A percentile compares a stretch with the other conserved stretches of the same genome.
Conservation (phyloP, 1,284 basidiomycete species). For the Taiwanofungus camphoratus region DNA sequence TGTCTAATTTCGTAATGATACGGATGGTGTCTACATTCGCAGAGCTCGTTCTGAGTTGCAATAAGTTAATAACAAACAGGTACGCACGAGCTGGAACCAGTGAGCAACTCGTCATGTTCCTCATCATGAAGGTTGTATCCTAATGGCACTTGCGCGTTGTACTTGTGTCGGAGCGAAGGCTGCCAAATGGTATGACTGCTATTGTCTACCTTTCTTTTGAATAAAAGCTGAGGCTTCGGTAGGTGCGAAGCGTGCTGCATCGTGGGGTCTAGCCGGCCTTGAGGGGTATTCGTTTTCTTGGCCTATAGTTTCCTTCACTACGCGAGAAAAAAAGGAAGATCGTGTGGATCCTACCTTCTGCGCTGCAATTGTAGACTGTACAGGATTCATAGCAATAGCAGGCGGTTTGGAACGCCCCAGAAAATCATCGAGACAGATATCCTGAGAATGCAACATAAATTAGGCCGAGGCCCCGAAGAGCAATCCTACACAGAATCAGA, state of each 20-base stretch:
- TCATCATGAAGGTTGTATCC: conserved; percentile 49
- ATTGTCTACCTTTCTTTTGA: conserved; percentile 59
- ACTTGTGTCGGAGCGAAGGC: conserved; percentile 65
- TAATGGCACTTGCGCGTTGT: conserved; percentile 74
- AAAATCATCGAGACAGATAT: conserved; percentile 77
- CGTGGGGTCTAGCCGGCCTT: conserved; percentile 47
- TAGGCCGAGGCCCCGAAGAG: not conserved
- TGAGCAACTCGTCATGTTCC: conserved; percentile 32
- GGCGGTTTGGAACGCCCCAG: conserved; percentile 67
- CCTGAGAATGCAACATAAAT: conserved; percentile 36
- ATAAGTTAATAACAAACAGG: too few species aligned
- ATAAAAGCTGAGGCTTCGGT: conserved; percentile 74
- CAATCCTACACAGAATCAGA: not conserved
- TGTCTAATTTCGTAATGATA: conserved; percentile 80
- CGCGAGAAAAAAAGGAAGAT: not conserved
- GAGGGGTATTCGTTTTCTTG: conserved; percentile 27
- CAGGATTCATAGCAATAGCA: conserved; percentile 49
- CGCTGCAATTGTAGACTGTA: conserved; percentile 16
- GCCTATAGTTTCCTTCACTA: conserved; percentile 6
- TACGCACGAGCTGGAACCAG: conserved; percentile 26
- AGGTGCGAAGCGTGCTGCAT: conserved; percentile 68
- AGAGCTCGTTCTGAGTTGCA: too few species aligned
- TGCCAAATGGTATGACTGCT: conserved; percentile 48
- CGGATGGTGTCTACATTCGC: conserved; percentile 56
- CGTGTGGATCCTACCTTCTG: conserved; percentile 25